Evolutionary conservation across 306 rosid species (phyloP).

Genomic region (Acmispon strigosus): DNA sequence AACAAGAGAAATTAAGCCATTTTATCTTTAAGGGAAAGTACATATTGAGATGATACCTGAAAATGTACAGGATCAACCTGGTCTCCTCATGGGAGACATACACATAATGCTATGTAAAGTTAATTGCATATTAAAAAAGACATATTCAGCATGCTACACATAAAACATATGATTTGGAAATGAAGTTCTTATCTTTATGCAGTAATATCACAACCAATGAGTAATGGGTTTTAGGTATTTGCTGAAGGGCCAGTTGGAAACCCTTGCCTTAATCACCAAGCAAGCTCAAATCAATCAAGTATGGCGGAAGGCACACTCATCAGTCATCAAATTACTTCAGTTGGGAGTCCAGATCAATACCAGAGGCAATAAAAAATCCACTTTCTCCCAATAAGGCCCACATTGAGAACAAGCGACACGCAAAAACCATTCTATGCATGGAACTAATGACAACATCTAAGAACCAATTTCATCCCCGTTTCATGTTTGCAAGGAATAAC

Average conservation of each 20-base stretch:
- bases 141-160: constrained; percentile 12
- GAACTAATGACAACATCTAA: constrained; percentile 7
- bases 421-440: neutral
- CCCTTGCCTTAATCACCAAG: neutral
- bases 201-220: neutral
- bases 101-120: constrained; percentile 12
- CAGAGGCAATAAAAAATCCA: neutral
- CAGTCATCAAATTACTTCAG: neutral
- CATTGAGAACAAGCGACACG: too few species aligned
- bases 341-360: constrained; percentile 4
- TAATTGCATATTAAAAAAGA: constrained; percentile 5
- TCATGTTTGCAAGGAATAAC: neutral
- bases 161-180: neutral
- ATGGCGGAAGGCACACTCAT: neutral
- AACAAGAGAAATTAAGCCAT: neutral
- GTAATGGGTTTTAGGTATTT: neutral
- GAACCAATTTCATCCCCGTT: neutral
- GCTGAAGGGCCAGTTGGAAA: neutral
- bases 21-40: constrained; percentile 9
- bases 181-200: neutral
- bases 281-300: constrained; percentile 20
- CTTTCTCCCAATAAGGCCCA: too few species aligned
- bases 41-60: constrained; percentile 2
- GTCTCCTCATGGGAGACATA: constrained; percentile 25
- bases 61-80: constrained; percentile 4